Evolutionary conservation across 2,329 filamentous ascomycete species (phyloP), one percentile per base, ranked within the genome.

Genomic region (Elsinoe necatrix): DNA sequence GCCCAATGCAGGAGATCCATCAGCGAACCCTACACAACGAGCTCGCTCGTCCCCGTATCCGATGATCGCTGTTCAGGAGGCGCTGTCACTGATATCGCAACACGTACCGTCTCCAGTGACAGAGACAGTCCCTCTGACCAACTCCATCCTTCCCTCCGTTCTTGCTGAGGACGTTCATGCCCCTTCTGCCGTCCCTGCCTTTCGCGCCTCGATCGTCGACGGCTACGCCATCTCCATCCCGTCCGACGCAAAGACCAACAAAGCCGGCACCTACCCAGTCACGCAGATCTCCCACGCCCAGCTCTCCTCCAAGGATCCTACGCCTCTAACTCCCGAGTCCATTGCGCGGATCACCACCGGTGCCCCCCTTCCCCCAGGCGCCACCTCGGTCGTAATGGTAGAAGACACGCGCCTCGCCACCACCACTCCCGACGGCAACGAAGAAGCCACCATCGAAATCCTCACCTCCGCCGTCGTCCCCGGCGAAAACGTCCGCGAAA

Each of bases 311-410:
- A 81, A 84, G 0, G 81, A 86, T 27, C 80, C 80, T 12, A 75
- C 81, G 31, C 71, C 81, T 1, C 73, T 96, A 2, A 77, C 84
- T 55, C 76, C 81, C 31, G 90, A 91, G 0, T 80, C 90, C 61
- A 85, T 97, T 55, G 86, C 92, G 0, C 80, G 93, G 47, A 95
- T 98, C 63, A 98, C 93, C 0, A 98, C 93, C 0, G 93, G 93
- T 0, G 93, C 93, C 4, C 92, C 93, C 9, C 74, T 98, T 0
- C 93, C 93, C 1, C 84, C 84, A 0, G 89, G 91, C 0, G 89
- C 93, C 1, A 95, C 89, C 23, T 86, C 92, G 0, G 91, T 98
- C 4, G 85, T 96, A 47, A 97, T 95, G 89, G 93, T 98, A 0
- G 93, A 98, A 72, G 93, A 96, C 66, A 98, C 93, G 0, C 73